Evolutionary conservation across 2,329 filamentous ascomycete genomes (phyloP).

Genomic region (Aspergillus vadensis): DNA sequence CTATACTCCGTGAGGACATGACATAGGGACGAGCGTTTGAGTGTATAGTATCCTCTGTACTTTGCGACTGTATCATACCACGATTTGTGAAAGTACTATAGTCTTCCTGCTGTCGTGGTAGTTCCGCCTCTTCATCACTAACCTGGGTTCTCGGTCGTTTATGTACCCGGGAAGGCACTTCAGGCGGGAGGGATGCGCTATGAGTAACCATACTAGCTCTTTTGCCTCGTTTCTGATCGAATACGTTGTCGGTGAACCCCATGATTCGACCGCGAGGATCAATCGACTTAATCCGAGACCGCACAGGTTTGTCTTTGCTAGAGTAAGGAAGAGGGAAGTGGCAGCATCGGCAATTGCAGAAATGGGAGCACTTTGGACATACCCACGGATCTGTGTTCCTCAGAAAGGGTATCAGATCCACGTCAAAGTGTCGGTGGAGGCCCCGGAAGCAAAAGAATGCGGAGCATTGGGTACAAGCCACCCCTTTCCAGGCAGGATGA

Average conservation of each 20-base stretch:
- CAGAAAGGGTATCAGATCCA: slow-evolving; percentile 34
- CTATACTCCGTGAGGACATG: background rate
- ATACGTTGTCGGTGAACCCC: slow-evolving; percentile 43
- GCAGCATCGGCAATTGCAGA: slow-evolving; percentile 41
- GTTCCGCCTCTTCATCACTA: background rate
- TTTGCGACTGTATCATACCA: background rate
- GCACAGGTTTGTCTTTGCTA: slow-evolving; percentile 37
- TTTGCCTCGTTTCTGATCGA: slow-evolving; percentile 38
- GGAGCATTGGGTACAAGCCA: slow-evolving; percentile 34
- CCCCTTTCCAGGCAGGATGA: slow-evolving; percentile 39
- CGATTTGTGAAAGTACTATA: background rate
- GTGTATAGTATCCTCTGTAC: background rate
- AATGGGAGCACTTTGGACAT: slow-evolving; percentile 38
- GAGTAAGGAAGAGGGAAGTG: slow-evolving; percentile 37
- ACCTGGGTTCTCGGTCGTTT: slow-evolving; percentile 14
- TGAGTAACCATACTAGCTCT: slow-evolving; percentile 12
- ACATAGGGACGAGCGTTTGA: background rate
- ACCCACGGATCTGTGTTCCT: slow-evolving; percentile 32
- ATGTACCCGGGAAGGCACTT: background rate
- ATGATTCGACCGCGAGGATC: slow-evolving; percentile 37
- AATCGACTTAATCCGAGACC: slow-evolving; percentile 35
- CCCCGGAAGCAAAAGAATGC: slow-evolving; percentile 42
- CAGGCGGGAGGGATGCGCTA: slow-evolving; percentile 7
- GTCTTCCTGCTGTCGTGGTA: background rate
- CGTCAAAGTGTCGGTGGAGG: slow-evolving; percentile 40